These are phyloP conservation scores for Fusarium camptoceras DNA, from an alignment of 2,329 filamentous ascomycete species.

Conservation along the genomic window DNA sequence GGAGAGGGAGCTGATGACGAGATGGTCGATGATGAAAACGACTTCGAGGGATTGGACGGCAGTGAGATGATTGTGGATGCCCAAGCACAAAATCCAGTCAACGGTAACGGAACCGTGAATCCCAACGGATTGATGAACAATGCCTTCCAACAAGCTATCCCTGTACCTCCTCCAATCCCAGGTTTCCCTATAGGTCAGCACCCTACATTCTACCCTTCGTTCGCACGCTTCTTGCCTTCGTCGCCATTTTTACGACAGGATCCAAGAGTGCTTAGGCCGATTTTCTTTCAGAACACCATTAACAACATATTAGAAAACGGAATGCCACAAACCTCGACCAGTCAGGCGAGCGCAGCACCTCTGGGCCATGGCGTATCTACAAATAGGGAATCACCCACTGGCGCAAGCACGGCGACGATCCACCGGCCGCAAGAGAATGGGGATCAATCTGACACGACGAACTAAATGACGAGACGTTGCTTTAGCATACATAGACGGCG, in stretches of 20 bases:
- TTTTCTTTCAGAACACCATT: constrained; percentile 47
- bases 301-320: constrained; percentile 45
- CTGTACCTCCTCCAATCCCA: constrained; percentile 47
- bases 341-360: constrained; percentile 49
- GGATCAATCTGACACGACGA: constrained; percentile 38
- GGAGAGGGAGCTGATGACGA: constrained; percentile 58
- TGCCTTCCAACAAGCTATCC: constrained; percentile 41
- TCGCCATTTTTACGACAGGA: constrained; percentile 36
- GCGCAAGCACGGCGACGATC: constrained; percentile 55
- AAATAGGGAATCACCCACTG: constrained; percentile 44
- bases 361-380: constrained; percentile 41
- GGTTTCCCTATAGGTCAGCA: constrained; percentile 37
- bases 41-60: constrained; percentile 56
- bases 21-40: constrained; percentile 59
- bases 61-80: constrained; percentile 55
- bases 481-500: constrained; percentile 28
- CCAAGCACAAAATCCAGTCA: constrained; percentile 45
- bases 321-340: constrained; percentile 25
- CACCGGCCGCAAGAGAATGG: constrained; percentile 45
- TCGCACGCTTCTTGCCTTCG: constrained; percentile 33
- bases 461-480: constrained; percentile 33
- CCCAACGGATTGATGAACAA: constrained; percentile 19
- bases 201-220: constrained; percentile 36
- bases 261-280: constrained; percentile 32
- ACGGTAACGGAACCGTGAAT: constrained; percentile 23